phyloP scores from a whole-genome alignment of 176 grass and related monocot species.

The Calamus simplicifolius region DNA sequence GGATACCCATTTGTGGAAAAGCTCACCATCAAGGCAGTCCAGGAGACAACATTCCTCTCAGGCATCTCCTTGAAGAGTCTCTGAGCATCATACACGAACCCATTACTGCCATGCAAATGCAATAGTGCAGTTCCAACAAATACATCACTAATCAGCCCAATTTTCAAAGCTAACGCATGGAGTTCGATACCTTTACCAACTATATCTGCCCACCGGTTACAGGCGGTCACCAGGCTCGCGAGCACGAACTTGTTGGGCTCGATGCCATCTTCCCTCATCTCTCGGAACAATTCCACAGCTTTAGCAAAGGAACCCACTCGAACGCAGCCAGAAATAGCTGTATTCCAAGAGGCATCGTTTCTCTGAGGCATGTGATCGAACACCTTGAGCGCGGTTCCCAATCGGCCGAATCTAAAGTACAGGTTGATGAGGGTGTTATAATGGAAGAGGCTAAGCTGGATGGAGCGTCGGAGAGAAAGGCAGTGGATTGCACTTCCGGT shows the following conservation, averaged over 20 bases:
- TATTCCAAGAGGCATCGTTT: slow-evolving; percentile 58
- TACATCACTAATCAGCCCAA: slow-evolving; percentile 51
- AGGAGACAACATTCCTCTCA: slow-evolving; percentile 51
- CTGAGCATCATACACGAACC: slow-evolving; percentile 18
- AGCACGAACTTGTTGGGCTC: slow-evolving; percentile 52
- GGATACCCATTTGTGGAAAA: slow-evolving; percentile 39
- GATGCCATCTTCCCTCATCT: slow-evolving; percentile 33
- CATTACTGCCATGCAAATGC: slow-evolving; percentile 54
- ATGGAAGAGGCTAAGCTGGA: slow-evolving; percentile 50
- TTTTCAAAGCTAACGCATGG: slow-evolving; percentile 39
- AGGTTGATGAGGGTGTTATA: slow-evolving; percentile 58
- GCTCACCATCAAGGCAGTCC: slow-evolving; percentile 60
- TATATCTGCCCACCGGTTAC: slow-evolving; percentile 25
- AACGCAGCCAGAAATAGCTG: slow-evolving; percentile 53
- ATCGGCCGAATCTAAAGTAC: slow-evolving; percentile 28
- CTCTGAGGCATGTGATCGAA: slow-evolving; percentile 57
- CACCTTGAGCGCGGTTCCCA: slow-evolving; percentile 27
- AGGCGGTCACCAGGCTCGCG: slow-evolving; percentile 44
- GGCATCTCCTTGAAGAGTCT: slow-evolving; percentile 60
- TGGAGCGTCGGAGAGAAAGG: slow-evolving; percentile 25
- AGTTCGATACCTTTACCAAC: slow-evolving; percentile 20
- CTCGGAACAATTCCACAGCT: slow-evolving; percentile 23
- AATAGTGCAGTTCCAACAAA: slow-evolving; percentile 59
- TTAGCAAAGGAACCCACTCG: slow-evolving; percentile 16
- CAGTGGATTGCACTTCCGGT: slow-evolving; percentile 42